phyloP scores from a whole-genome alignment of 2,329 filamentous ascomycete genomes.

The Sporothrix curviconia region DNA sequence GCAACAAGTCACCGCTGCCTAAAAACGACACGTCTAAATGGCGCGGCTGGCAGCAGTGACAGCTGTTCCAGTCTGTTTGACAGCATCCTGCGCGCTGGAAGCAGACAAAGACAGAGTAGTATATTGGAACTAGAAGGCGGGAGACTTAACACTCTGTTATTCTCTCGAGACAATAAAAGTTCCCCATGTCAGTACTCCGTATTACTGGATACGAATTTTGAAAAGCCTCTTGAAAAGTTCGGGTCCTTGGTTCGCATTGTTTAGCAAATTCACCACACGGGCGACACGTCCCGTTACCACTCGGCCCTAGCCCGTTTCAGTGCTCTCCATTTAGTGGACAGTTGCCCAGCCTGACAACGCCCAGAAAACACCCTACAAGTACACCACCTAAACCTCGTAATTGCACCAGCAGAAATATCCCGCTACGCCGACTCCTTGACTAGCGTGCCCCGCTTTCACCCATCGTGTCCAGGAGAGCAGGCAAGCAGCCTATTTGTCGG shows the following conservation, averaged over 20 bases:
- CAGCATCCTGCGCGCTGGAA: too few species aligned
- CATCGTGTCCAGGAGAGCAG: background rate
- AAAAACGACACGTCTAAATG: constrained; percentile 1
- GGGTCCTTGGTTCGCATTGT: background rate
- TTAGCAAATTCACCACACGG: background rate
- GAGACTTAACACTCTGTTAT: background rate
- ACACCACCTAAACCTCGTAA: background rate
- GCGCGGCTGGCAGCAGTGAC: background rate
- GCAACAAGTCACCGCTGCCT: constrained; percentile 1
- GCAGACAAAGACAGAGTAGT: background rate
- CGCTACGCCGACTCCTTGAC: background rate
- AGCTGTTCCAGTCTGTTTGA: background rate
- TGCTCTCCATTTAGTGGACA: background rate
- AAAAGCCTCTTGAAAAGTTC: background rate
- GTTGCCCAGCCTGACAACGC: background rate
- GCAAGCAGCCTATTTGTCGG: background rate
- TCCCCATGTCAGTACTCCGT: background rate
- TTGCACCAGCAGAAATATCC: background rate
- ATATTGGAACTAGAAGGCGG: background rate
- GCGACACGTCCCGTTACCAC: background rate
- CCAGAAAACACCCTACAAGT: too few species aligned
- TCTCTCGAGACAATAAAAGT: background rate
- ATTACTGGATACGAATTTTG: background rate
- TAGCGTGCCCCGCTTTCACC: constrained; percentile 9
- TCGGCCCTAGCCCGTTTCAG: constrained; percentile 5